Evolutionary conservation across 1,284 basidiomycete species (phyloP).

Genomic region (Sporisorium graminicola): DNA sequence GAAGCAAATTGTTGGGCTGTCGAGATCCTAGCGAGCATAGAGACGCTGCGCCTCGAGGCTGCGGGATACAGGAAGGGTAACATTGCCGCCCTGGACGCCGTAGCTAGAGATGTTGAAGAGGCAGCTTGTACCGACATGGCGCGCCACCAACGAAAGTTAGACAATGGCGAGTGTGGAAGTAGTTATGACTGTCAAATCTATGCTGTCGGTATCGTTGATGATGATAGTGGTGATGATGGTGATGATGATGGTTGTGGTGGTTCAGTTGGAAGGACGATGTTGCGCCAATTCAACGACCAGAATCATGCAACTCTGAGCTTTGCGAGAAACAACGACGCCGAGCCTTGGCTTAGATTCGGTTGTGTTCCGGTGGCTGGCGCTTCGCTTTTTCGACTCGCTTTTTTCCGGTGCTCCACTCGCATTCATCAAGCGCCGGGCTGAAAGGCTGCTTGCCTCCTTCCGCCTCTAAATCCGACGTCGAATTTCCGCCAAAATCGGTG

Average conservation of each 20-base stretch:
- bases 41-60: conserved; percentile 19
- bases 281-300: not conserved
- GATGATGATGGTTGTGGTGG: not conserved
- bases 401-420: conserved; percentile 19
- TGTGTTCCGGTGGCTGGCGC: not conserved
- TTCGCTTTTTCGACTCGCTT: not conserved
- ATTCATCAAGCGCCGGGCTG: not conserved
- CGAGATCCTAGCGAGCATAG: not conserved
- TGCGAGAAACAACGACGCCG: conserved; percentile 23
- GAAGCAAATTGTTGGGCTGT: conserved; percentile 13
- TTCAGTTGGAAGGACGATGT: not conserved
- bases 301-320: not conserved
- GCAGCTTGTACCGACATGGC: conserved; percentile 21
- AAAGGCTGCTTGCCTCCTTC: no score
- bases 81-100: conserved; percentile 24
- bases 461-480: conserved; percentile 25
- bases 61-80: conserved; percentile 41
- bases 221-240: conserved; percentile 7
- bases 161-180: not conserved
- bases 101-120: conserved; percentile 8
- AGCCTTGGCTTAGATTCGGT: conserved; percentile 1
- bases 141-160: not conserved
- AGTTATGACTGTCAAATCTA: not conserved
- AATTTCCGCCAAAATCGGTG: conserved; percentile 5
- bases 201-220: conserved; percentile 7